Conservation (phyloP, 2,329 filamentous ascomycete species). For the Diaporthe sp. region DNA sequence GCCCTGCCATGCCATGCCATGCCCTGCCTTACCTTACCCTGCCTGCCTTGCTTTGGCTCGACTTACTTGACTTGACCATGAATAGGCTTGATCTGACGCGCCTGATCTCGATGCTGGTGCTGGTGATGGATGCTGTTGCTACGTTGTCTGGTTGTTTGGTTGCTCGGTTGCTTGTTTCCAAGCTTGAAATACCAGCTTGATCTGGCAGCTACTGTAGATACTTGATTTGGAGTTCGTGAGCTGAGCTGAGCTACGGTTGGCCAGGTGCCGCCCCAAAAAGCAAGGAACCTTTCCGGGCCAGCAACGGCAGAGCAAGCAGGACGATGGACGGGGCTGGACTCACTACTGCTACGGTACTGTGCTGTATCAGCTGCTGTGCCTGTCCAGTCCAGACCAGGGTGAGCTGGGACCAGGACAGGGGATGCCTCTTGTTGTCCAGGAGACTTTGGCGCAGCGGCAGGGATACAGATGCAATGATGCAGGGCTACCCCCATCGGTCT, state of each 20-base stretch:
- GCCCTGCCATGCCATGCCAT: constrained; percentile 2
- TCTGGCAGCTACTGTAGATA: constrained; percentile 2
- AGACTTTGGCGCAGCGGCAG: constrained; percentile 29
- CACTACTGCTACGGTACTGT: not conserved
- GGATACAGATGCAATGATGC: constrained; percentile 17
- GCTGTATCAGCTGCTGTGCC: constrained; percentile 11
- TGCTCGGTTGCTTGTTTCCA: not conserved
- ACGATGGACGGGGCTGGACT: constrained; percentile 6
- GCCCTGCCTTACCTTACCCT: not conserved
- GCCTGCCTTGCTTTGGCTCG: constrained; percentile 3
- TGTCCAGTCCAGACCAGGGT: constrained; percentile 17
- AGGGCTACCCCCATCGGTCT: constrained; percentile 33
- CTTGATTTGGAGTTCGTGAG: not conserved
- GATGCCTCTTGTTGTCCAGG: constrained; percentile 21
- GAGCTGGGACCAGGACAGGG: constrained; percentile 8
- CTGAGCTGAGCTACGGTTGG: not conserved
- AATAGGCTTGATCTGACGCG: not conserved
- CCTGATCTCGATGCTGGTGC: not conserved
- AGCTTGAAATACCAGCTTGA: not conserved
- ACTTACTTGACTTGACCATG: constrained; percentile 15
- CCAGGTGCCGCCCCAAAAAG: constrained; percentile 14
- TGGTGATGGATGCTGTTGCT: not conserved
- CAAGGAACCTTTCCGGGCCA: constrained; percentile 19
- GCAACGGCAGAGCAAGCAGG: not conserved
- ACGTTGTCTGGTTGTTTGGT: not conserved